Evolutionary conservation across 306 rosid genomes (phyloP), one percentile per base, ranked within the genome.

Genomic region (Delonix regia): DNA sequence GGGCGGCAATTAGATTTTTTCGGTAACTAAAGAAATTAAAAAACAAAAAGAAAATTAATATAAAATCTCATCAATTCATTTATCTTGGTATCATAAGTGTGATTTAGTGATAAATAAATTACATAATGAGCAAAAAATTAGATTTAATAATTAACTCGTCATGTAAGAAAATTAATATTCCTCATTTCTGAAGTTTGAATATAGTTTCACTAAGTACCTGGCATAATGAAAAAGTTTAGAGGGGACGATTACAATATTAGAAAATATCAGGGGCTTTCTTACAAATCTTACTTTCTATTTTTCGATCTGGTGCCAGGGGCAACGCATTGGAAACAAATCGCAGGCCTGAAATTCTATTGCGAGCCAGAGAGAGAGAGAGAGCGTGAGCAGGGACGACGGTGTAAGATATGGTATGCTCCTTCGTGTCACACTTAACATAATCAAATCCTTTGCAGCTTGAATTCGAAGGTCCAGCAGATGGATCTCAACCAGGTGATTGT

Each of bases 401-500:
- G 51, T 48, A 62, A 76, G 75, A 67, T 78, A 83, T 85, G 67
- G 18, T 38, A 85, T 74, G 78, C 81, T 74, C 79, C 60, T 3
- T 44, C 0, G 22, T 33, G 3, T 56, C 5, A 64, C 44, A 34
- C 1, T 65, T 10, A 62, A 21, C 71, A 52, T 68, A 4, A 14
- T 9, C 6, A 67, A 61, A 22, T 79, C n/a, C 67, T 59, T 44
- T 11, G 66, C 65, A 74, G 27, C 77, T 82, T 65, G 41, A 51
- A 42, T 68, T 15, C n/a, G 67, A 45, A 71, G 27, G 80, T 72
- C 42, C 1, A 47, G n/a, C 61, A 11, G 4, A 83, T 84, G 90
- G 90, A 87, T 84, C 87, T 80, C 21, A 87, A 81, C n/a, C 87
- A 73, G 86, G 90, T 83, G n/a, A 74, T 14, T 83, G 36, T 25